Conservation (phyloP, 768 basidiomycete species). For the Galerina marginata region DNA sequence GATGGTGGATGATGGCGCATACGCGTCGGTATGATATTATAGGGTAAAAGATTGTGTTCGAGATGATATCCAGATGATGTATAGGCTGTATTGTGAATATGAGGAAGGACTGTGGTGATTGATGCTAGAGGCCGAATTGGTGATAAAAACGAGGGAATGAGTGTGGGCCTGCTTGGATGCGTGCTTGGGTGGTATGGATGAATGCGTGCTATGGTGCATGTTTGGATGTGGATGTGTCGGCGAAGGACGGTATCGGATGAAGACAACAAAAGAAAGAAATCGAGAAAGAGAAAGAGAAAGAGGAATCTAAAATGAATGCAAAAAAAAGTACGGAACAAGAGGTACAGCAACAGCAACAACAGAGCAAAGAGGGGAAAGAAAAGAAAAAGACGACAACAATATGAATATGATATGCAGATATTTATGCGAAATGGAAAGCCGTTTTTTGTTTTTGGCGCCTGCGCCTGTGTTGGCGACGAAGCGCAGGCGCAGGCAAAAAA, state of each 20-base stretch:
- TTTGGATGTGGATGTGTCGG: no score
- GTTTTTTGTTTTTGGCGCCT: background rate
- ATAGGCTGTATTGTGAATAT: background rate
- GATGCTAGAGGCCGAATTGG: background rate
- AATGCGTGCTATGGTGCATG: no score
- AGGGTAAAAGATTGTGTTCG: background rate
- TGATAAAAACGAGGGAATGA: background rate
- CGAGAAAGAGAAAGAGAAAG: background rate
- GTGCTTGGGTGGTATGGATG: background rate
- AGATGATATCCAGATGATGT: conserved; percentile 7
- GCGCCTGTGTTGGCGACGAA: background rate
- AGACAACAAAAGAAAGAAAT: background rate
- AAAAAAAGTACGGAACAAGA: conserved; percentile 2
- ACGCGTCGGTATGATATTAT: background rate
- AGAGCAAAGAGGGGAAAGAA: conserved; percentile 3
- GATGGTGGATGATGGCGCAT: conserved; percentile 7
- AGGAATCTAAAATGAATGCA: background rate
- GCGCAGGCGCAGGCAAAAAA: background rate
- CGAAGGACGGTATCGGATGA: background rate
- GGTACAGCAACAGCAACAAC: conserved; percentile 2
- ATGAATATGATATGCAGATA: background rate
- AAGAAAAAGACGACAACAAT: conserved; percentile 3
- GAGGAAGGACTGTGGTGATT: conserved; percentile 3
- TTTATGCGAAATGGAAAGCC: background rate
- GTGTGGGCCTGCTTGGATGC: background rate